Base-by-base conservation (phyloP, 352 stramenopile genomes). In the Pelagophyceae sp. region DNA sequence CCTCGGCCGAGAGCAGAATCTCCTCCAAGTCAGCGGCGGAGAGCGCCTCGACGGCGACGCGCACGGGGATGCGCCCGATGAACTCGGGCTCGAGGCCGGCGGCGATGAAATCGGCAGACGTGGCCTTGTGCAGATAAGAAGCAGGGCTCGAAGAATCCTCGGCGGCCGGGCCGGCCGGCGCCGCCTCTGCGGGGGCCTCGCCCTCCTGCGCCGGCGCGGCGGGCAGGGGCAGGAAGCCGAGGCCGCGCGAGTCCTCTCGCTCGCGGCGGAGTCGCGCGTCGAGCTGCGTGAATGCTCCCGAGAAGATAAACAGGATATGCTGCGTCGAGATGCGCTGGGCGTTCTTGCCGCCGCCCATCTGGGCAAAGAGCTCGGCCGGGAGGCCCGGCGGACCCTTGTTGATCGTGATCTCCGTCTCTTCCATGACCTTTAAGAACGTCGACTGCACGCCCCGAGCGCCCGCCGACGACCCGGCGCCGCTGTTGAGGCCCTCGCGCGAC, bases 261-360 rank as follows among this genome's bases (percentile, higher is more conserved):
- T 67, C 58, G 23, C 29, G 23, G 58, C 58, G 58, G 20, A 74
- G 38, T 19, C 38, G 19, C 2, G 19, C 67, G 38, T 74, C 67
- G 27, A 74, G 67, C 25, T 19, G 35, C 35, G 67, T 74, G 67
- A 74, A 74, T 5, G 67, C 67, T 11, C 67, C 67, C 15, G 35
- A 58, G 38, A 74, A 74, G 67, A 74, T 74, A 37, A 74, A 74
- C 2, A 74, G 38, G 35, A 74, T 37, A n/a, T 74, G 67, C 6
- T 58, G 20, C 20, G 67, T 74, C 11, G 67, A 74, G 11, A 74
- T 54, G 67, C 67, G 67, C 67, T 51, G 33, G 20, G 67, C 17
- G 35, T 51, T 19, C 15, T 17, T 31, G 38, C 0, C 33, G 17
- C 33, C 33, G 11, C 45, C 45, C 45, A 54, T 54, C 23, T 54